A percentile compares a stretch with the other conserved stretches of the same genome.
Conservation (phyloP, 768 basidiomycete genomes). For the Phallus indusiatus region DNA sequence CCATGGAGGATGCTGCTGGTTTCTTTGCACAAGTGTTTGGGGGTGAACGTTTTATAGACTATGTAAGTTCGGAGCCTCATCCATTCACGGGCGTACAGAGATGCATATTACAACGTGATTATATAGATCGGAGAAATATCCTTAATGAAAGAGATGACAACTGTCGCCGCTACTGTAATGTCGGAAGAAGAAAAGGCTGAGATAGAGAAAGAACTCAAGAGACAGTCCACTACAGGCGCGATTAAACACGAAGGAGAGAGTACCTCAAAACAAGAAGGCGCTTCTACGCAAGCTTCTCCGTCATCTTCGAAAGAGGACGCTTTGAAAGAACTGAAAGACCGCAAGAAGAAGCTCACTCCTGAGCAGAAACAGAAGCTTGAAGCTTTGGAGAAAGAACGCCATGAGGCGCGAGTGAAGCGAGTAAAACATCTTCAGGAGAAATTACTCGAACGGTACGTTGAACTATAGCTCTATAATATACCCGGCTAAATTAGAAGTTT, state of each 20-base stretch:
- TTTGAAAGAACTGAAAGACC: conserved; percentile 31
- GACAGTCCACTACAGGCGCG: conserved; percentile 35
- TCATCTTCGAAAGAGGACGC: conserved; percentile 21
- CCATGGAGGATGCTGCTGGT: conserved; percentile 85
- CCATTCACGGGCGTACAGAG: neutral
- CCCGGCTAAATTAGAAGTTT: neutral
- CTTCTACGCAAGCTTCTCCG: conserved; percentile 1
- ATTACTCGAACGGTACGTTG: conserved; percentile 53
- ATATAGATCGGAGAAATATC: conserved; percentile 91
- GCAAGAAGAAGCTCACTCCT: conserved; percentile 46
- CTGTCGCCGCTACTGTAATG: conserved; percentile 78
- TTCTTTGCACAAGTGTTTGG: conserved; percentile 97
- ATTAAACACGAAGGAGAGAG: conserved; percentile 6
- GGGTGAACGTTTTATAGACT: conserved; percentile 84
- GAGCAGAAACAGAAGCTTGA: conserved; percentile 83
- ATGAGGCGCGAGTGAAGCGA: conserved; percentile 70
- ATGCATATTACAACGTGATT: neutral
- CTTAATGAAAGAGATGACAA: conserved; percentile 89
- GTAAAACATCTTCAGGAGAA: conserved; percentile 67
- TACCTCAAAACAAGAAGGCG: neutral
- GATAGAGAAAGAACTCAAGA: conserved; percentile 63
- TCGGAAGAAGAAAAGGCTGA: conserved; percentile 89
- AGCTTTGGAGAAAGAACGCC: conserved; percentile 72
- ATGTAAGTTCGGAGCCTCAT: conserved; percentile 42
- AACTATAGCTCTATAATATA: conserved; percentile 1